phyloP scores from a whole-genome alignment of 148 eudicot genomes.

The Tetragonia tetragonoides region DNA sequence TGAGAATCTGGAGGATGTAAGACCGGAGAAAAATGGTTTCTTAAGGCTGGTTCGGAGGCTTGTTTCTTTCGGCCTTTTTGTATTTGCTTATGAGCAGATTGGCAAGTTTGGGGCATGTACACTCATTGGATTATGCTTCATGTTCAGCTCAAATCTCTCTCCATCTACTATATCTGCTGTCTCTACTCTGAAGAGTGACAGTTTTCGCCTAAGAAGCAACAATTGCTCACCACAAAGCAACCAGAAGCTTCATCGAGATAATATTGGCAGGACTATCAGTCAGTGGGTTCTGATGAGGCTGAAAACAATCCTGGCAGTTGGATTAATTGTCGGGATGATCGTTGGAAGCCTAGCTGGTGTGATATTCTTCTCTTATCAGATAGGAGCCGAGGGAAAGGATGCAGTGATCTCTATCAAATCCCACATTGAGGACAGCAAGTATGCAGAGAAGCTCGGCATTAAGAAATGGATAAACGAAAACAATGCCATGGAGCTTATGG shows the following conservation, averaged over 20 bases:
- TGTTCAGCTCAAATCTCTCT: constrained; percentile 48
- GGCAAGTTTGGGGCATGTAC: constrained; percentile 48
- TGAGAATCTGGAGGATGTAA: constrained; percentile 29
- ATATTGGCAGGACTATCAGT: constrained; percentile 12
- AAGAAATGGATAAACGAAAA: constrained; percentile 74
- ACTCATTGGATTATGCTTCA: constrained; percentile 47
- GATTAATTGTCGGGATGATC: constrained; percentile 63
- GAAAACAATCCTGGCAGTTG: constrained; percentile 65
- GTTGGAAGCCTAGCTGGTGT: constrained; percentile 48
- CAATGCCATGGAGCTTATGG: constrained; percentile 58
- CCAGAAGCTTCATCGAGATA: neutral
- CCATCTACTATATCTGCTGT: constrained; percentile 53
- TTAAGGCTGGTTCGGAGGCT: constrained; percentile 55
- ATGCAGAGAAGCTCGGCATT: constrained; percentile 55
- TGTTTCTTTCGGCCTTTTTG: constrained; percentile 61
- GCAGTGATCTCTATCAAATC: constrained; percentile 62
- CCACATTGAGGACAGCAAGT: constrained; percentile 58
- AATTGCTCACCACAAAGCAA: neutral
- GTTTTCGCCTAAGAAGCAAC: constrained; percentile 42
- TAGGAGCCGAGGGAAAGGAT: constrained; percentile 73
- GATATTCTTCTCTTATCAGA: constrained; percentile 65
- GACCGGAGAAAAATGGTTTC: constrained; percentile 49
- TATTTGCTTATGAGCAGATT: constrained; percentile 54
- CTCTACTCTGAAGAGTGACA: constrained; percentile 50
- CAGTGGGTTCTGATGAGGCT: constrained; percentile 39